phyloP scores from a whole-genome alignment of 2,329 filamentous ascomycete species.

The Calonectria crousiana region DNA sequence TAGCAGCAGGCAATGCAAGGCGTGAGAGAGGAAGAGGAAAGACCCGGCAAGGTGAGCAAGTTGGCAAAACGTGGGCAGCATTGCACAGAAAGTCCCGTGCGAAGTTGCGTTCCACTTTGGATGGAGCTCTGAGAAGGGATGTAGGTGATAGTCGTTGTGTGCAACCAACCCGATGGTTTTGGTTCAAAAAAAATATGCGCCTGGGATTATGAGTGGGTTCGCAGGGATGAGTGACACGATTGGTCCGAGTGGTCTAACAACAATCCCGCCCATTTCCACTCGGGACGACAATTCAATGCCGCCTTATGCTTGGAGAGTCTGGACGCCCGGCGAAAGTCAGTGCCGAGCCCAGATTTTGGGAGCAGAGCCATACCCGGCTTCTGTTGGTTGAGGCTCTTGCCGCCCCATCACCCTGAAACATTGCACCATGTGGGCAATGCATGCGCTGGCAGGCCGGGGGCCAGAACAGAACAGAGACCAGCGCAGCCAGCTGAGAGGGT shows the following conservation, averaged over 20 bases:
- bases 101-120: conserved; percentile 15
- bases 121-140: conserved; percentile 13
- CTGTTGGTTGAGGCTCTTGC: conserved; percentile 12
- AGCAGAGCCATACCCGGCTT: background rate
- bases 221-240: background rate
- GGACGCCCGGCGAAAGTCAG: background rate
- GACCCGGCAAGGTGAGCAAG: background rate
- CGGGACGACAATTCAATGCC: conserved; percentile 9
- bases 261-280: background rate
- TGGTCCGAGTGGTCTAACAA: background rate
- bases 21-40: background rate
- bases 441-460: conserved; percentile 20
- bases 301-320: conserved; percentile 1
- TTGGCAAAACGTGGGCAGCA: background rate
- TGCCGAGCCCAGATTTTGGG: background rate
- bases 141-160: conserved; percentile 1
- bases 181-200: conserved; percentile 12
- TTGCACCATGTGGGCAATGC: conserved; percentile 20
- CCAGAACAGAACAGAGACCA: background rate
- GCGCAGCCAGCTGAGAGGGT: no score
- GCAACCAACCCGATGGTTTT: conserved; percentile 1
- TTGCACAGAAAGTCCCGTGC: conserved; percentile 10
- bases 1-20: background rate
- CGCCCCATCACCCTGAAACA: conserved; percentile 24
- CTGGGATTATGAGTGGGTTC: background rate